Conservation (phyloP, 768 basidiomycete species). For the Leccinum imitatum region DNA sequence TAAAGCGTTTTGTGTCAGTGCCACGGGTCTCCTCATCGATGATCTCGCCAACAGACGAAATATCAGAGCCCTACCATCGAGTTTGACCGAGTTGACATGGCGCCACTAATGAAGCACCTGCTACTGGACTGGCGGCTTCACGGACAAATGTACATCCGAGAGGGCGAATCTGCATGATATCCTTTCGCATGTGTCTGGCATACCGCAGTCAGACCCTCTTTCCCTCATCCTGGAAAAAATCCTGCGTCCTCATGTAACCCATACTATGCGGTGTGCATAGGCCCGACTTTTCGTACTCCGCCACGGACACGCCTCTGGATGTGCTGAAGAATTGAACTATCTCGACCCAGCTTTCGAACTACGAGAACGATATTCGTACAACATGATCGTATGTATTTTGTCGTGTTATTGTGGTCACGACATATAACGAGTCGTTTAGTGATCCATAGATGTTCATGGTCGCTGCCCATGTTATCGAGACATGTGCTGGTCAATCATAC, state of each 20-base stretch:
- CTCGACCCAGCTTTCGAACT: conserved; percentile 36
- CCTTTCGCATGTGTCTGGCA: conserved; percentile 40
- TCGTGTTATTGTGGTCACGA: not conserved
- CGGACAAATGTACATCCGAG: conserved; percentile 38
- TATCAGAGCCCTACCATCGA: conserved; percentile 34
- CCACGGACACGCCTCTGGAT: conserved; percentile 26
- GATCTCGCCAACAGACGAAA: conserved; percentile 39
- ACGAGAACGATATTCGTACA: conserved; percentile 39
- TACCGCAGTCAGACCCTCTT: conserved; percentile 31
- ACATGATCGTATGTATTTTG: conserved; percentile 32
- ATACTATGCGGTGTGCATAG: conserved; percentile 15
- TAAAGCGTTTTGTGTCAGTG: conserved; percentile 39
- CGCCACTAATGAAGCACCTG: conserved; percentile 31
- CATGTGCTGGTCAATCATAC: conserved; percentile 34
- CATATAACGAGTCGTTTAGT: not conserved
- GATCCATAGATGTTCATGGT: conserved; percentile 39
- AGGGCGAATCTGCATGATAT: conserved; percentile 39
- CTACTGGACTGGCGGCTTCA: conserved; percentile 42
- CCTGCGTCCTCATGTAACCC: too few relatives aligned
- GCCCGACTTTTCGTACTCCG: conserved; percentile 36
- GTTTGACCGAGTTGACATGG: conserved; percentile 35
- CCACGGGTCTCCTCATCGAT: conserved; percentile 42
- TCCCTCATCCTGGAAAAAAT: not conserved
- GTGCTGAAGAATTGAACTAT: conserved; percentile 28
- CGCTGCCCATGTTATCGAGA: conserved; percentile 34